Base-by-base conservation (phyloP, 2,329 filamentous ascomycete genomes). In the Trichoderma breve region DNA sequence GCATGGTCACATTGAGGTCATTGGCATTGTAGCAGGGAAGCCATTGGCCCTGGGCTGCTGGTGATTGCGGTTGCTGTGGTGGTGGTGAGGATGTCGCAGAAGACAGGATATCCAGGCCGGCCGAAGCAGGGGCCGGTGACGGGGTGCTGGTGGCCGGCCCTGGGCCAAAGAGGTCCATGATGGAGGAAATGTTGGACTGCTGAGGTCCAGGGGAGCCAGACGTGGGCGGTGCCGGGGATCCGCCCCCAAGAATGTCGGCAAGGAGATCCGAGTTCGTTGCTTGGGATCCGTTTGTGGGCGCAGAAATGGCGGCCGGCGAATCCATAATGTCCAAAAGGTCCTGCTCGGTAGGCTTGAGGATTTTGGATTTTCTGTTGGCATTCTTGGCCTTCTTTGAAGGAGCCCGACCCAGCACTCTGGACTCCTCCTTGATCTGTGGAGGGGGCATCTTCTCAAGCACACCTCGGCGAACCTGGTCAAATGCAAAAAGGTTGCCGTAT, bases 361-460 rank as follows among this genome's bases (percentile, higher is more conserved):
- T 87, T 82, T 92, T 95, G 72, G 91, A 90, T 80, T 91, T 93
- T 76, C 94, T 90, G 79, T 92, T 93, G 72, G 89, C 87, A 63
- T 91, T 90, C 80, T 89, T 91, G 74, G 87, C 86, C 77, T 91
- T 89, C 81, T 90, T 91, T 36, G 81, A 78, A 1, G 89, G 86
- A 1, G 94, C 91, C 77, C 95, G 92, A 57, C 95, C 95, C 21
- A 99, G 86, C 3, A 98, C 95, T 73, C 95, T 88, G 70, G 96
- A 95, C 80, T 97, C 94, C 80, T 99, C 96, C 75, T 95, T 94
- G 78, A 99, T 98, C 81, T 98, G 95, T 9, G 96, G 96, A 2
- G 96, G 90, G 8, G 96, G 96, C 97, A 99, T 99, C 81, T 96
- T 97, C 83, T 99, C 96, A 12, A 99, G 85, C 3, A 99, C 96